Evolutionary conservation across 148 eudicot species (phyloP), one percentile per base, ranked within the genome.

Genomic region (Chenopodium formosanum): DNA sequence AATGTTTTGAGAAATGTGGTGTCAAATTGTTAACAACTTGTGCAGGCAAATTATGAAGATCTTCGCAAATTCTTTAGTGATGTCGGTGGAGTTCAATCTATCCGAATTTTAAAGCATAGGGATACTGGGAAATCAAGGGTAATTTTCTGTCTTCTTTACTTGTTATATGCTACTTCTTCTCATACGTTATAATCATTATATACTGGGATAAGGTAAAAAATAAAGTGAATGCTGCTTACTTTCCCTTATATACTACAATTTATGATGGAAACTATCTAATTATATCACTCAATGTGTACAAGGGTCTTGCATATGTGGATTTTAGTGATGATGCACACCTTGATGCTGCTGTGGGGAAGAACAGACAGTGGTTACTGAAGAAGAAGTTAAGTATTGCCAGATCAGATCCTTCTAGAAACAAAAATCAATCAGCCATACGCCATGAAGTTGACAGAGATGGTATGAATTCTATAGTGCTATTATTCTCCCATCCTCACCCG

Each of bases 271-370:
- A 60, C 22, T 10, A 65, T 78, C 62, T 82, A 76, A 79, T 44
- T 9, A 44, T 22, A 23, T 40, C 53, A 34, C 1, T 83, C n/a
- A 71, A 65, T 73, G 44, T 74, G 46, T 47, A 20, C 27, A 31
- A 95, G 99, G 99, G 99, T 76, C 85, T 96, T 86, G 99, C 99
- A 58, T 96, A 96, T 88, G 98, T 94, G 83, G 99, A 96, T 88
- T 96, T 96, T 82, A 85, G 88, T 13, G 91, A 90, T 83, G 93
- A 96, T 52, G 86, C 86, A 72, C 95, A 90, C 87, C 98, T 94
- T 75, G 84, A 84, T 69, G 95, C 92, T 1, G 99, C 99, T 76
- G 32, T 96, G 83, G 88, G 84, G 27, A 96, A 94, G 90, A 94
- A 94, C 84, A 91, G 79, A 86, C 86, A 83, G 78, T 83, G 65